Evolutionary conservation across 345 rosid genomes (phyloP).

Genomic region (Pugionium dolabratum): DNA sequence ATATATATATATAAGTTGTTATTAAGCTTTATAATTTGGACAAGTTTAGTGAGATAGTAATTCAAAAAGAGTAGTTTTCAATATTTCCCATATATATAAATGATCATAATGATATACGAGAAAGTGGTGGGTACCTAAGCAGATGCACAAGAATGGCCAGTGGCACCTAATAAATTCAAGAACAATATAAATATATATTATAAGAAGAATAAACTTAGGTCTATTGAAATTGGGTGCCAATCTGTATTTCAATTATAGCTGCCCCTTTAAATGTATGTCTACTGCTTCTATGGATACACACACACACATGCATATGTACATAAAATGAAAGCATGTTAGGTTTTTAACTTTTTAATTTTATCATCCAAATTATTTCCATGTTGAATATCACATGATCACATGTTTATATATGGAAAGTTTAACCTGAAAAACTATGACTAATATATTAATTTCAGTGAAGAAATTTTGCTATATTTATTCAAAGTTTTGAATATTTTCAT

Average conservation of each 20-base stretch:
- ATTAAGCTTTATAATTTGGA: too few species aligned
- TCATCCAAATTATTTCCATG: conserved; percentile 16
- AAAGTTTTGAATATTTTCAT: not conserved
- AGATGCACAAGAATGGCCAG: conserved; percentile 32
- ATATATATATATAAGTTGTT: too few species aligned
- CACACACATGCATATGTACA: not conserved
- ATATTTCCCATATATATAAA: too few species aligned
- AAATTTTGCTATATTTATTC: not conserved
- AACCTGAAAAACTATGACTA: conserved; percentile 21
- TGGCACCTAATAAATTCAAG: conserved; percentile 29
- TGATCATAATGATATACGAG: conserved; percentile 22
- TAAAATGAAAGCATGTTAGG: conserved; percentile 21
- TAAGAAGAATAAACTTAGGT: conserved; percentile 24
- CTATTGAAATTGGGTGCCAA: conserved; percentile 19
- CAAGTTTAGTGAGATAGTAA: too few species aligned
- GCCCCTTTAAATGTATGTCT: conserved; percentile 13
- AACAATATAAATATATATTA: conserved; percentile 16
- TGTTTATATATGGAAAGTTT: conserved; percentile 5
- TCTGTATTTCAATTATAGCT: conserved; percentile 20
- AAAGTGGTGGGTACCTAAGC: conserved; percentile 35
- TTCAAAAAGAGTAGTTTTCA: too few species aligned
- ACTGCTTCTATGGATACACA: conserved; percentile 2
- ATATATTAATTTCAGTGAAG: not conserved
- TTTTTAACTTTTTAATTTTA: conserved; percentile 4
- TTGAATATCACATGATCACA: conserved; percentile 31